These are phyloP conservation scores for Candida chauliodis DNA, from an alignment of 805 yeast species.

Conservation along the genomic window DNA sequence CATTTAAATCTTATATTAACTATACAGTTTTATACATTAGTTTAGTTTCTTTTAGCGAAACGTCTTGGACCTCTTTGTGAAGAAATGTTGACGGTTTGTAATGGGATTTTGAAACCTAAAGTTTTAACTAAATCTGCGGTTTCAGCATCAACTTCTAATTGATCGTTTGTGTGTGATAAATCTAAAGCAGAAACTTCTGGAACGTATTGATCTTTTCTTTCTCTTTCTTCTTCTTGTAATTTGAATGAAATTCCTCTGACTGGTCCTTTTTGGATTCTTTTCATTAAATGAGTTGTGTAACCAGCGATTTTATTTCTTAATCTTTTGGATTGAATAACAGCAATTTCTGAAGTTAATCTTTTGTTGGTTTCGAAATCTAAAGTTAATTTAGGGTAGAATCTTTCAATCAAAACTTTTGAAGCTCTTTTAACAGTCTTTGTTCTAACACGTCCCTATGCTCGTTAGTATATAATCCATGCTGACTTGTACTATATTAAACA, in stretches of 20 bases:
- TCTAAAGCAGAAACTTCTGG: constrained; percentile 99
- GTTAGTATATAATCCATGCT: too few relatives aligned
- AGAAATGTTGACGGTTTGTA: constrained; percentile 81
- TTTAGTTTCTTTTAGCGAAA: constrained; percentile 85
- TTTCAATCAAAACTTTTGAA: constrained; percentile 98
- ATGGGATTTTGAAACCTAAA: constrained; percentile 85
- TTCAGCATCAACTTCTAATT: constrained; percentile 94
- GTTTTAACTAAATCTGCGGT: constrained; percentile 93
- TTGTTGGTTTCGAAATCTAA: constrained; percentile 99
- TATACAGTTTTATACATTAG: constrained; percentile 6
- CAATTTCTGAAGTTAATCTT: constrained; percentile 97
- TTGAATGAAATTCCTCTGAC: constrained; percentile 99
- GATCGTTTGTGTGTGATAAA: constrained; percentile 92
- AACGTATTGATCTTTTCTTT: constrained; percentile 99
- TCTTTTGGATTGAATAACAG: constrained; percentile 98
- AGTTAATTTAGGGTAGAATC: constrained; percentile 99
- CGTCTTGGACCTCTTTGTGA: constrained; percentile 88
- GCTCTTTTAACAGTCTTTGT: constrained; percentile 99
- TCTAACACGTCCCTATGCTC: constrained; percentile 96
- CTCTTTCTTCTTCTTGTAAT: constrained; percentile 99
- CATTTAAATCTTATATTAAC: neutral
- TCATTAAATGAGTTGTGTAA: constrained; percentile 99
- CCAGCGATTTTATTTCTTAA: constrained; percentile 99
- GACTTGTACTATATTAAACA: too few relatives aligned
- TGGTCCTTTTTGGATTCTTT: constrained; percentile 99